Evolutionary conservation across 2,329 filamentous ascomycete species (phyloP).

Genomic region (Penicillium vulpinum): DNA sequence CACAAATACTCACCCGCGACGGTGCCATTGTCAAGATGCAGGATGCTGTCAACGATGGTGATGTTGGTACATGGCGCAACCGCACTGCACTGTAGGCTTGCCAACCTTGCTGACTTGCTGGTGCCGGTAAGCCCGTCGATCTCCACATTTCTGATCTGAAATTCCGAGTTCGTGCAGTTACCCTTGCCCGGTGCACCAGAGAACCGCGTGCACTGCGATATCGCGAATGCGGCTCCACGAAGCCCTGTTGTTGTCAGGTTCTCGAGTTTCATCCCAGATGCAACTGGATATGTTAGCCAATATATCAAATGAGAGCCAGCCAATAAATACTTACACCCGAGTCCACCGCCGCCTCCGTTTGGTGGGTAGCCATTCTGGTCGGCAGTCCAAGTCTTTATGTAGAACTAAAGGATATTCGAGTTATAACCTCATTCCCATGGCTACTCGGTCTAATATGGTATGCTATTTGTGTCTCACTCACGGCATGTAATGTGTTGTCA

Average conservation of each 20-base stretch:
- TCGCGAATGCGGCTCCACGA: slow-evolving; percentile 33
- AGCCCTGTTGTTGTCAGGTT: slow-evolving; percentile 34
- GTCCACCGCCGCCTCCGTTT: slow-evolving; percentile 60
- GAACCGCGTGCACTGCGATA: slow-evolving; percentile 46
- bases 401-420: slow-evolving; percentile 26
- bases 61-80: slow-evolving; percentile 30
- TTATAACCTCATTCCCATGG: not conserved
- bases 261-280: slow-evolving; percentile 39
- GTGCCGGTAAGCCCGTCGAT: slow-evolving; percentile 24
- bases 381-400: slow-evolving; percentile 62
- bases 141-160: slow-evolving; percentile 40
- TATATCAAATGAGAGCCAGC: not conserved
- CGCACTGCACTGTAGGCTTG: slow-evolving; percentile 35
- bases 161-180: slow-evolving; percentile 43
- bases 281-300: slow-evolving; percentile 17
- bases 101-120: slow-evolving; percentile 18
- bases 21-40: slow-evolving; percentile 23
- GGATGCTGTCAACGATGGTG: slow-evolving; percentile 17
- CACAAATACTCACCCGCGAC: slow-evolving; percentile 25
- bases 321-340: slow-evolving; percentile 48
- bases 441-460: not conserved
- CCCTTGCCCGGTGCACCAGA: slow-evolving; percentile 32
- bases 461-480: not conserved
- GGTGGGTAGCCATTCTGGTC: slow-evolving; percentile 53
- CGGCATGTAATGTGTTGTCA: slow-evolving; percentile 49